phyloP scores from a whole-genome alignment of 2,329 filamentous ascomycete genomes.

The Arthroderma uncinatum region DNA sequence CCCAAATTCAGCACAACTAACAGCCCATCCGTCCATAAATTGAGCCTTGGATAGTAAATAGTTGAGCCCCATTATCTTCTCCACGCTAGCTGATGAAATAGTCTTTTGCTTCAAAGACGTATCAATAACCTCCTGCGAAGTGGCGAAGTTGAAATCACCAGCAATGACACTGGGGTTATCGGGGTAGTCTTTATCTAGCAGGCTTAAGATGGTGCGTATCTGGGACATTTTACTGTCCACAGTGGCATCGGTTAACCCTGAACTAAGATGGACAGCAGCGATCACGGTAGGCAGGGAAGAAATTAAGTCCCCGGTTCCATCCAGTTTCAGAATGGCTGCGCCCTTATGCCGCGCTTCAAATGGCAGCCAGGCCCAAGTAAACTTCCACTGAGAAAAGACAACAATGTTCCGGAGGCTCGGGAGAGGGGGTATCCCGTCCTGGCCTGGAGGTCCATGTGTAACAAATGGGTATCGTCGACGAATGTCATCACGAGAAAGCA shows the following conservation, averaged over 20 bases:
- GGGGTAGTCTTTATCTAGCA: conserved; percentile 36
- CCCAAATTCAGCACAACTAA: conserved; percentile 35
- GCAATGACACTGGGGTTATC: conserved; percentile 46
- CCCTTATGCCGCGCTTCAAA: conserved; percentile 49
- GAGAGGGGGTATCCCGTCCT: conserved; percentile 44
- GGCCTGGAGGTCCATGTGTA: conserved; percentile 47
- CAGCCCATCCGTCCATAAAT: conserved; percentile 44
- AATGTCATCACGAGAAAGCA: conserved; percentile 41
- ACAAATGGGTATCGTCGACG: conserved; percentile 43
- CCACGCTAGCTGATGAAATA: conserved; percentile 42
- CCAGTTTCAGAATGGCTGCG: conserved; percentile 41
- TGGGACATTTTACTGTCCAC: conserved; percentile 48
- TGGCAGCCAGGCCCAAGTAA: conserved; percentile 46
- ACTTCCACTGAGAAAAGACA: conserved; percentile 46
- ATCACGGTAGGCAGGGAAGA: conserved; percentile 36
- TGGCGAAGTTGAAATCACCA: conserved; percentile 55
- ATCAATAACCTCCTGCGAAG: conserved; percentile 44
- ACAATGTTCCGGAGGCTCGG: conserved; percentile 52
- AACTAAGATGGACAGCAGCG: conserved; percentile 50
- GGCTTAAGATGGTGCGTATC: conserved; percentile 39
- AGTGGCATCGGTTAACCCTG: conserved; percentile 49
- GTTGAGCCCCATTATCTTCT: conserved; percentile 39
- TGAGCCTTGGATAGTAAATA: conserved; percentile 35
- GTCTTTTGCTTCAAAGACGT: conserved; percentile 42
- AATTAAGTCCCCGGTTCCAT: conserved; percentile 21